These are phyloP conservation scores for Marasmius fiardii DNA, from an alignment of 1,284 basidiomycete genomes.

Conservation along the genomic window DNA sequence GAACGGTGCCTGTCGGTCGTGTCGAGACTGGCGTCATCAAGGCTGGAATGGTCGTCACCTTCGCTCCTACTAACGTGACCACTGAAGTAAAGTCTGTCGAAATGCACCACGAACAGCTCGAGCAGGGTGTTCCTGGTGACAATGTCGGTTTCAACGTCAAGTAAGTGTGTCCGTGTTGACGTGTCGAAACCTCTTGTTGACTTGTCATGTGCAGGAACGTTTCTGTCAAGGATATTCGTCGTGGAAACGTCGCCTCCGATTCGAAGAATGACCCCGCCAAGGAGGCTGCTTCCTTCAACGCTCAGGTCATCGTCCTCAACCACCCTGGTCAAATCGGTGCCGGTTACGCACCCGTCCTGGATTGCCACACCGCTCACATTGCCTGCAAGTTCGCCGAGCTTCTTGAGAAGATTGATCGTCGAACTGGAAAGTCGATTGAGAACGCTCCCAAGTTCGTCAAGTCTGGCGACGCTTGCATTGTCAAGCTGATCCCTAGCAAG, in stretches of 20 bases:
- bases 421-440: constrained; percentile 93
- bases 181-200: constrained; percentile 9
- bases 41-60: constrained; percentile 98
- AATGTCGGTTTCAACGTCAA: constrained; percentile 99
- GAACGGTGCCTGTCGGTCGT: constrained; percentile 99
- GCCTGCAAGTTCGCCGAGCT: constrained; percentile 99
- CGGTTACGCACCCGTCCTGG: constrained; percentile 96
- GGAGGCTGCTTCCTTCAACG: constrained; percentile 99
- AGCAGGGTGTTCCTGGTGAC: constrained; percentile 95
- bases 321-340: constrained; percentile 99
- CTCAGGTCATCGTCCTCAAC: constrained; percentile 99
- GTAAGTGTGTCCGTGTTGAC: constrained; percentile 37
- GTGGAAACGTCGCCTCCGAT: constrained; percentile 99
- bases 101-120: constrained; percentile 99
- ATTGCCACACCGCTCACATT: constrained; percentile 99
- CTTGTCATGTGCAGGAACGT: constrained; percentile 78
- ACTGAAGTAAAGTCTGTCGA: constrained; percentile 99
- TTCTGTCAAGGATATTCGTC: constrained; percentile 99
- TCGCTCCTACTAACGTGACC: constrained; percentile 97
- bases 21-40: constrained; percentile 99
- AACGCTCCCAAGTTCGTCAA: constrained; percentile 94
- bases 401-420: constrained; percentile 99
- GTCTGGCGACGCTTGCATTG: constrained; percentile 94
- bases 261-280: constrained; percentile 99
- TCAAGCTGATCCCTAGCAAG: constrained; percentile 96